Evolutionary conservation across 495 filamentous ascomycete genomes (phyloP).

Genomic region (Talaromyces thailandensis): DNA sequence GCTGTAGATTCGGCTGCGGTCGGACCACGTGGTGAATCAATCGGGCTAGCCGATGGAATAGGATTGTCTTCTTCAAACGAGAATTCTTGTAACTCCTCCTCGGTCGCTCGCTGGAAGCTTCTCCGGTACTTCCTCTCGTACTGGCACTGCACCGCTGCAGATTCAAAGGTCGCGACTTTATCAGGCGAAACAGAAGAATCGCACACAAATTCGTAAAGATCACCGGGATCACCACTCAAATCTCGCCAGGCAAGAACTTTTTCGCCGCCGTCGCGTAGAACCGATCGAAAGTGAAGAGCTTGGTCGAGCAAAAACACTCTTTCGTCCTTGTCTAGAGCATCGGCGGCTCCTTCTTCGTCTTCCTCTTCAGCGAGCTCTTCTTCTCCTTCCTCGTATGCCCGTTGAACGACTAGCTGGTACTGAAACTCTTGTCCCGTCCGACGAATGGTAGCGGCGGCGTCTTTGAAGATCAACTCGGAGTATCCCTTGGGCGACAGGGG

Average conservation of each 20-base stretch:
- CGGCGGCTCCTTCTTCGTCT: constrained; percentile 67
- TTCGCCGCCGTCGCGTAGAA: constrained; percentile 65
- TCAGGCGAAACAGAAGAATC: constrained; percentile 59
- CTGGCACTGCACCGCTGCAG: constrained; percentile 83
- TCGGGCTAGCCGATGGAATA: constrained; percentile 74
- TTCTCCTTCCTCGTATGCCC: constrained; percentile 95
- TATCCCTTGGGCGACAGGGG: constrained; percentile 93
- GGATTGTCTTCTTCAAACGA: constrained; percentile 69
- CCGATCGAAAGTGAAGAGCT: constrained; percentile 75
- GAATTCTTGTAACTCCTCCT: constrained; percentile 72
- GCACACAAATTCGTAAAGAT: constrained; percentile 95
- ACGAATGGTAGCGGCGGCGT: constrained; percentile 84
- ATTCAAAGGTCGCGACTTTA: constrained; percentile 72
- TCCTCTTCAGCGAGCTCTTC: constrained; percentile 82
- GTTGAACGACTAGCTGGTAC: constrained; percentile 92
- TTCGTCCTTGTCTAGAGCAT: constrained; percentile 77
- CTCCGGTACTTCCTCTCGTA: constrained; percentile 91
- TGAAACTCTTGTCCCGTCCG: constrained; percentile 90
- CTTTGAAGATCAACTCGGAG: constrained; percentile 97
- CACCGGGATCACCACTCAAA: constrained; percentile 83
- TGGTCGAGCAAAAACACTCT: constrained; percentile 94
- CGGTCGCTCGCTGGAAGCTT: constrained; percentile 68
- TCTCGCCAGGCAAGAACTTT: constrained; percentile 92
- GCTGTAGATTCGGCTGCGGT: constrained; percentile 26
- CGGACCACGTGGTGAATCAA: constrained; percentile 41